Evolutionary conservation across 805 yeast species (phyloP).

Genomic region (Spathaspora arborariae): DNA sequence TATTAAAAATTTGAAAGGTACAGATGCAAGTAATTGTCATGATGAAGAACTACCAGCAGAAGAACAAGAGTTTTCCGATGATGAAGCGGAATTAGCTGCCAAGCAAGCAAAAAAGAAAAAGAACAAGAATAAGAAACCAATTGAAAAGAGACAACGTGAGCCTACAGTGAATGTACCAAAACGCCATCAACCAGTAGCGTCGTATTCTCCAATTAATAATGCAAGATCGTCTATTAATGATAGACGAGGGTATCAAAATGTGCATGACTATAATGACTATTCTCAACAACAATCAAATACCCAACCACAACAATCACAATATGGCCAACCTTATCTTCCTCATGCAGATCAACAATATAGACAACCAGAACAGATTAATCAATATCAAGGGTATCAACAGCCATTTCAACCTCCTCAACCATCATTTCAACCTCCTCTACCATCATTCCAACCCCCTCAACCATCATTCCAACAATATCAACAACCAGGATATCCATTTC

Average conservation of each 20-base stretch:
- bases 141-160: slow-evolving; percentile 5
- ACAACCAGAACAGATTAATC: slow-evolving; percentile 4
- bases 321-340: slow-evolving; percentile 14
- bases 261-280: not conserved
- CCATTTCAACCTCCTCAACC: slow-evolving; percentile 3
- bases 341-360: slow-evolving; percentile 2
- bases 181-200: slow-evolving; percentile 15
- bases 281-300: not conserved
- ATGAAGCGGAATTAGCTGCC: slow-evolving; percentile 76
- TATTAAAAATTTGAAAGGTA: slow-evolving; percentile 70
- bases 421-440: slow-evolving; percentile 1
- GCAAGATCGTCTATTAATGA: slow-evolving; percentile 1
- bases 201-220: slow-evolving; percentile 7
- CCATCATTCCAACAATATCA: slow-evolving; percentile 2
- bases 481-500: slow-evolving; percentile 1
- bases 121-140: slow-evolving; percentile 40
- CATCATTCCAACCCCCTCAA: not conserved
- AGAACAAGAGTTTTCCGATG: slow-evolving; percentile 94
- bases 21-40: slow-evolving; percentile 91
- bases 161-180: slow-evolving; percentile 2
- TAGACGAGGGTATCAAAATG: not conserved
- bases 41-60: slow-evolving; percentile 93
- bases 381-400: slow-evolving; percentile 3
- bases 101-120: slow-evolving; percentile 63
- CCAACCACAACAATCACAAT: slow-evolving; percentile 6